Base-by-base conservation (phyloP, 495 filamentous ascomycete genomes). In the Penicillium canescens region DNA sequence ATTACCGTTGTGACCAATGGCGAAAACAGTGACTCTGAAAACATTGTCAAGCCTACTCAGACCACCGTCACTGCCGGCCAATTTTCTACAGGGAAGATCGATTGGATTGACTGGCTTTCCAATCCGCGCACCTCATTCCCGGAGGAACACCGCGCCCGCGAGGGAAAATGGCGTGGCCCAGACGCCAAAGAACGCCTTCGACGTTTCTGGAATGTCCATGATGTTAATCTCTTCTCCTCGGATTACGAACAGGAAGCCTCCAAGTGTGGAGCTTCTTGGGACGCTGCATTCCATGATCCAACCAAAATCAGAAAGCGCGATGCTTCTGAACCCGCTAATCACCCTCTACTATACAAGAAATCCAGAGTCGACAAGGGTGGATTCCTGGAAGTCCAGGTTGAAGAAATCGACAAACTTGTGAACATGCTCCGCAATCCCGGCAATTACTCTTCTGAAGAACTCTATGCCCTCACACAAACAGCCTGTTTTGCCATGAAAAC, bases 181-280 rank as follows among this genome's bases (percentile, higher is more conserved):
- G 61, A 65, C 69, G 62, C 83, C 75, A 58, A 82, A 55, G 79
- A 84, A 26, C 84, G 82, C 66, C 80, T 86, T 55, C 78, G 74
- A 36, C 81, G 71, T 55, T 79, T 69, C 54, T 89, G 85, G 62
- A 88, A 71, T 6, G 76, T 80, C 18, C 78, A 83, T 52, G 80
- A 75, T 50, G 68, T 75, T 16, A 68, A 67, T 46, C 80, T 61
- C 0, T 79, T 81, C 20, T 76, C 68, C 31, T 66, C 71, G 1
- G 69, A 69, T 8, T 78, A 75, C 47, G 64, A 72, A 13, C 55
- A 68, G 1, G 61, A 61, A 6, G 55, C 56, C 3, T 36, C 63
- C 34, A 58, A 61, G 36, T 55, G 70, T 1, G 65, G 71, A 4
- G 21, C 58, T 2, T 56, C 54, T 7, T 78, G 73, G 75, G 51